phyloP scores from a whole-genome alignment of 2,329 filamentous ascomycete species.

The Fusarium sp. region DNA sequence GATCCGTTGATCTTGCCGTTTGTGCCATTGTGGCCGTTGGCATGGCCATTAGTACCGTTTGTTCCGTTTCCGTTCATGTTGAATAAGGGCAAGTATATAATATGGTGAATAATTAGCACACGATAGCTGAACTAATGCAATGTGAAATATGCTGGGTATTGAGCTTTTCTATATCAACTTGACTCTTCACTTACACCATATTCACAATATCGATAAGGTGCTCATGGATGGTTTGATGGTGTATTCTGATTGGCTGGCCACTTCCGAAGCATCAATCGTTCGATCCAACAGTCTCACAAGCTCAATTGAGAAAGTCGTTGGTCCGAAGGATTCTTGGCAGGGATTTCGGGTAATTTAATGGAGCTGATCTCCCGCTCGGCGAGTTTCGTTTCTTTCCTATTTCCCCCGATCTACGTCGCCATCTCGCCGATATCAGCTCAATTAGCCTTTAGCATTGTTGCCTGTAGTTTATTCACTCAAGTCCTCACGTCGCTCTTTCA shows the following conservation, averaged over 20 bases:
- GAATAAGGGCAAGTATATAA: neutral
- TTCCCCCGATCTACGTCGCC: neutral
- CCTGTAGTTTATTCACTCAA: neutral
- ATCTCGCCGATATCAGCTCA: neutral
- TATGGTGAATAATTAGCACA: neutral
- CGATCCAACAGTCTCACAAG: neutral
- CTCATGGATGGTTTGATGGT: neutral
- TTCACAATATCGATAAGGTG: neutral
- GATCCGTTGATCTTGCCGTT: neutral
- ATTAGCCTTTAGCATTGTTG: too few relatives aligned
- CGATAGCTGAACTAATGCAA: too few relatives aligned
- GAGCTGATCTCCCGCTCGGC: neutral
- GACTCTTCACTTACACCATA: neutral
- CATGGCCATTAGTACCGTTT: neutral
- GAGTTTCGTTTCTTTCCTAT: neutral
- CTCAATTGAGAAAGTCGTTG: neutral
- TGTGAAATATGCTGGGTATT: neutral
- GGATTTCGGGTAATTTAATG: neutral
- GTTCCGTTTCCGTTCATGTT: conserved; percentile 7
- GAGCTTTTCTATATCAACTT: neutral
- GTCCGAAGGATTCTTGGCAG: neutral
- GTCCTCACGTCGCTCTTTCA: neutral
- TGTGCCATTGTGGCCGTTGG: neutral
- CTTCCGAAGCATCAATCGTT: neutral
- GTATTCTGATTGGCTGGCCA: conserved; percentile 1